phyloP scores from a whole-genome alignment of 2,329 filamentous ascomycete genomes.

The Calonectria hongkongensis region DNA sequence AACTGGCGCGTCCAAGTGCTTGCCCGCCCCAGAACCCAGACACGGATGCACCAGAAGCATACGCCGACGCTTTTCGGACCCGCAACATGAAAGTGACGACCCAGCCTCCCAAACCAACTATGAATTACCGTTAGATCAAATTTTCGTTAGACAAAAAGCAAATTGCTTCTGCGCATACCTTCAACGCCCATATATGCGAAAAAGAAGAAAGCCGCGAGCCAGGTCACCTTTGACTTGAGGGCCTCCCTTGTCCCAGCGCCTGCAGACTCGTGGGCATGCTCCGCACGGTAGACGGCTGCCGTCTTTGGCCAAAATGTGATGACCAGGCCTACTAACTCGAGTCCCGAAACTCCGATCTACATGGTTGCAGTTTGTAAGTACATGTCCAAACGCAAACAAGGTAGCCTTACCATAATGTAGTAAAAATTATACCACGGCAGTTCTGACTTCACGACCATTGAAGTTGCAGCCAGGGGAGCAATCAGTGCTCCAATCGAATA shows the following conservation, averaged over 20 bases:
- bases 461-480: constrained; percentile 79
- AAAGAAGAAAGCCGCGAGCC: constrained; percentile 81
- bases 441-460: constrained; percentile 76
- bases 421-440: constrained; percentile 82
- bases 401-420: constrained; percentile 78
- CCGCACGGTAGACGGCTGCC: constrained; percentile 70
- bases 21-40: constrained; percentile 89
- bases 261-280: constrained; percentile 55
- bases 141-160: rapidly evolving
- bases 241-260: constrained; percentile 61
- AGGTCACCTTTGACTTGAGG: constrained; percentile 73
- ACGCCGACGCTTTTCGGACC: constrained; percentile 78
- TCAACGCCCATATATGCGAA: constrained; percentile 85
- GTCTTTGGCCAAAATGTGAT: constrained; percentile 77
- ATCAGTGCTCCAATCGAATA: constrained; percentile 80
- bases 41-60: constrained; percentile 82
- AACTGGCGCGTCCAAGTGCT: constrained; percentile 78
- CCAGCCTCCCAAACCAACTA: constrained; percentile 83
- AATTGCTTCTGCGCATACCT: constrained; percentile 56
- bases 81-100: constrained; percentile 87
- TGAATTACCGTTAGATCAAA: constrained; percentile 26
- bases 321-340: constrained; percentile 73
- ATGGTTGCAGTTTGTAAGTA: constrained; percentile 10
- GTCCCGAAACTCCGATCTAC: constrained; percentile 66
- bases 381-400: background rate